Conservation (phyloP, 139 green algal genomes). For the Picochlorum sp. region DNA sequence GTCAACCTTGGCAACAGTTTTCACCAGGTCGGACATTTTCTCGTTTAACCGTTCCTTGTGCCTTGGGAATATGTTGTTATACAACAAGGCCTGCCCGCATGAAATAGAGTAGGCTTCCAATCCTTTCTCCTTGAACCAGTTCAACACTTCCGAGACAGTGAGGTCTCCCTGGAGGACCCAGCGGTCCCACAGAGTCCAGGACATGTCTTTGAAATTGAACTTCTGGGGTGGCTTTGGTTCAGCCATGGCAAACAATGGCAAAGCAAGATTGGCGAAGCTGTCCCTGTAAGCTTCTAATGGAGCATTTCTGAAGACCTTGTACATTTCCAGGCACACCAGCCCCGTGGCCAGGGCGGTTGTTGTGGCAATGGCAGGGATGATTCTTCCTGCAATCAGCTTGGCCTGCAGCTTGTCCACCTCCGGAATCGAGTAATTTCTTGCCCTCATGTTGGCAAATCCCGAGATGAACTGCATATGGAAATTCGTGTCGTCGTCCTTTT, state of each 20-base stretch:
- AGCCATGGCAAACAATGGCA: constrained; percentile 95
- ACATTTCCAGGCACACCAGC: constrained; percentile 95
- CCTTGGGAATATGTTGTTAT: constrained; percentile 98
- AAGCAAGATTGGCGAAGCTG: constrained; percentile 96
- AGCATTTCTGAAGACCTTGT: constrained; percentile 78
- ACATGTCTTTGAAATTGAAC: constrained; percentile 48
- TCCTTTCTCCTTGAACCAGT: constrained; percentile 74
- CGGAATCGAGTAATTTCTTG: constrained; percentile 83
- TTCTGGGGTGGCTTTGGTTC: constrained; percentile 86
- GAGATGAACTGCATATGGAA: constrained; percentile 92
- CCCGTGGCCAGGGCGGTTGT: constrained; percentile 90
- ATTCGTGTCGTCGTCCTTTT: constrained; percentile 98
- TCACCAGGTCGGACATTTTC: constrained; percentile 63
- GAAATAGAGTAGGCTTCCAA: constrained; percentile 91
- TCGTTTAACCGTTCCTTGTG: constrained; percentile 86
- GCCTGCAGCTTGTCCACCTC: constrained; percentile 90
- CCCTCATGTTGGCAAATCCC: constrained; percentile 94
- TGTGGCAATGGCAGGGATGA: constrained; percentile 98
- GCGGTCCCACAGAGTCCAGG: constrained; percentile 93
- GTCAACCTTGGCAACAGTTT: constrained; percentile 76
- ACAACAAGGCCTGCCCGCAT: constrained; percentile 83
- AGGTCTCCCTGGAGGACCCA: constrained; percentile 94
- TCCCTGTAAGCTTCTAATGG: constrained; percentile 86
- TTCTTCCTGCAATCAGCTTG: constrained; percentile 96
- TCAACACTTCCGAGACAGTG: constrained; percentile 81